phyloP scores from a whole-genome alignment of 1,284 basidiomycete genomes.

The Fistulinella cinereoalba region DNA sequence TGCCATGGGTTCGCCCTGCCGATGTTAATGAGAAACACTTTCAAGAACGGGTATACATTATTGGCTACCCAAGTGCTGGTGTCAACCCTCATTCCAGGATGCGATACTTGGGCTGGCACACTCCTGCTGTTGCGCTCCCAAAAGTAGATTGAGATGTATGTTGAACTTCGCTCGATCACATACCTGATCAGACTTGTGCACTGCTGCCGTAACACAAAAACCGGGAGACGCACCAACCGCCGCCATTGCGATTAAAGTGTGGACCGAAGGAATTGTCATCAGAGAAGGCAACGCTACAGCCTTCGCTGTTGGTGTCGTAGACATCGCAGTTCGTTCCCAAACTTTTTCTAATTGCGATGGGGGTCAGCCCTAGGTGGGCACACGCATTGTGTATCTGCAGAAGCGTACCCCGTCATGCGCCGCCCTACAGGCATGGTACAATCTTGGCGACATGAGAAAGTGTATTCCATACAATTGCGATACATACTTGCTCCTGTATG shows the following conservation, averaged over 20 bases:
- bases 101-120: constrained; percentile 16
- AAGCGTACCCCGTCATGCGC: constrained; percentile 47
- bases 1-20: constrained; percentile 19
- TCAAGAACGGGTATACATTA: background rate
- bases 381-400: no score
- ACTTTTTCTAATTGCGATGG: constrained; percentile 30
- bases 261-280: constrained; percentile 53
- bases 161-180: constrained; percentile 16
- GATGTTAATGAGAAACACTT: background rate
- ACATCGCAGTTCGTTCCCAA: constrained; percentile 52
- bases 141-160: constrained; percentile 20
- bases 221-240: constrained; percentile 37
- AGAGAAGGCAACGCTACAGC: constrained; percentile 57
- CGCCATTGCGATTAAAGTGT: constrained; percentile 54
- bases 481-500: constrained; percentile 46
- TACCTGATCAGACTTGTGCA: constrained; percentile 14
- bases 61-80: constrained; percentile 14
- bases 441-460: constrained; percentile 28
- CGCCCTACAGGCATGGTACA: constrained; percentile 58
- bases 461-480: background rate
- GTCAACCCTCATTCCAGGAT: constrained; percentile 9
- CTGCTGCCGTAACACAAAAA: background rate
- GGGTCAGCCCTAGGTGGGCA: background rate
- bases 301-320: constrained; percentile 51
- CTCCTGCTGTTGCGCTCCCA: constrained; percentile 14